phyloP scores from a whole-genome alignment of 116 monocot genomes.

The Cymodocea nodosa region DNA sequence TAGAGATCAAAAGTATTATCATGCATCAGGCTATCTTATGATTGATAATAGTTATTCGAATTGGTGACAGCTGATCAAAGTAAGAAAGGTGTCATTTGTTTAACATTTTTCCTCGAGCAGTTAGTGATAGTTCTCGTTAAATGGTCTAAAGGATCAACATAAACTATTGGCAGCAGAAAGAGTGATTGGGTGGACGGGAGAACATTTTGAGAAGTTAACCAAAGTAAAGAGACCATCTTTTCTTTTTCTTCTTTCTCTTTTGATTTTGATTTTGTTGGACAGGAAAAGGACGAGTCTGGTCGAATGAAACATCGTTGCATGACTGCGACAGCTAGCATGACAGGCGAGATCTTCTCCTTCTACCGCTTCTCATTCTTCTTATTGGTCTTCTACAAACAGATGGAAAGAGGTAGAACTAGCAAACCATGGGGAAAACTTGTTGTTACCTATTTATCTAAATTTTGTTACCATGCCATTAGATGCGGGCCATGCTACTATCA shows the following conservation, averaged over 20 bases:
- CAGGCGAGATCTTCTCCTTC: neutral
- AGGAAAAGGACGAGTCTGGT: neutral
- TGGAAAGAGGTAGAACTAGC: neutral
- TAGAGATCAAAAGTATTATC: neutral
- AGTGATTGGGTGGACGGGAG: no score
- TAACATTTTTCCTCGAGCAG: no score
- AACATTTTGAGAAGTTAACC: neutral
- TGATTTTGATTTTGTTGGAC: conserved; percentile 1
- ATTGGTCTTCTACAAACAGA: neutral
- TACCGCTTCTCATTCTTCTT: neutral
- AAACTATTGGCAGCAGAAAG: no score
- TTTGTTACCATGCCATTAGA: no score
- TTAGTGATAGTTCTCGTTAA: no score
- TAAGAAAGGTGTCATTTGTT: no score
- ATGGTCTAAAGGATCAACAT: no score
- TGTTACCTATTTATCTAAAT: no score
- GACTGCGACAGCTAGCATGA: conserved; percentile 2
- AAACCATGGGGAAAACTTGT: neutral
- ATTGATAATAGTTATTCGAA: no score
- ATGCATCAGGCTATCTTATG: no score
- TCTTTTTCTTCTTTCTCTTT: neutral
- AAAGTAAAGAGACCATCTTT: conserved; percentile 10
- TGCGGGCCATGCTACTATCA: no score
- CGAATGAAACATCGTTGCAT: neutral
- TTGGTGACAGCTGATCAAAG: no score